A percentile compares a stretch with the other conserved stretches of the same genome.
These are phyloP conservation scores for Apophysomyces ossiformis DNA, from an alignment of 371 early-diverging fungal species.

Conservation along the genomic window DNA sequence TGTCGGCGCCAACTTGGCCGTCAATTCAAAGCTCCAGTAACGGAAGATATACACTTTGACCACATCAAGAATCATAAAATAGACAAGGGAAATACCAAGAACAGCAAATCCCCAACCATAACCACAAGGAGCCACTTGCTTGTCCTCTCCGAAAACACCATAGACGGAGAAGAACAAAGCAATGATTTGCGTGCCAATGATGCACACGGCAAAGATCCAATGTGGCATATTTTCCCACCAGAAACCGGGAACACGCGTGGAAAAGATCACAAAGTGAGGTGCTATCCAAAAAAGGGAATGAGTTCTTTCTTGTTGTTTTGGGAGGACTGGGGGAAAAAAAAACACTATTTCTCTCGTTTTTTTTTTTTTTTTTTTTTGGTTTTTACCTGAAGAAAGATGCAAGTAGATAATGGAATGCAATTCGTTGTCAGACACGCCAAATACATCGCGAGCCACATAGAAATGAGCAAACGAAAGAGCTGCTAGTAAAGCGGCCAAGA, in stretches of 20 bases:
- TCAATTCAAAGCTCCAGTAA: constrained; percentile 68
- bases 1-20: constrained; percentile 74
- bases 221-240: constrained; percentile 86
- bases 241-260: constrained; percentile 82
- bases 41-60: constrained; percentile 84
- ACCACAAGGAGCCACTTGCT: constrained; percentile 58
- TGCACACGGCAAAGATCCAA: constrained; percentile 69
- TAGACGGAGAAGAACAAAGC: constrained; percentile 87
- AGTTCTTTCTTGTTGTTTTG: too few relatives aligned
- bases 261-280: constrained; percentile 94
- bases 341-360: constrained; percentile 7
- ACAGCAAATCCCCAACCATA: constrained; percentile 65
- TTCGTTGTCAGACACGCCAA: constrained; percentile 47
- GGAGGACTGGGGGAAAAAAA: too few relatives aligned
- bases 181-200: constrained; percentile 87
- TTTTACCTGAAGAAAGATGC: constrained; percentile 79
- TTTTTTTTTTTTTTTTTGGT: constrained; percentile 4
- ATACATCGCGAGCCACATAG: constrained; percentile 74
- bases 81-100: constrained; percentile 69
- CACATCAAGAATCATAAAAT: constrained; percentile 81
- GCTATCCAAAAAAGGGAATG: constrained; percentile 27
- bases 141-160: constrained; percentile 62
- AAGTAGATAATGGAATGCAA: constrained; percentile 89
- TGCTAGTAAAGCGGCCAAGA: constrained; percentile 76
- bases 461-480: constrained; percentile 84